Evolutionary conservation across 2,329 filamentous ascomycete genomes (phyloP), one percentile per base, ranked within the genome.

Genomic region (Fusarium sp.): DNA sequence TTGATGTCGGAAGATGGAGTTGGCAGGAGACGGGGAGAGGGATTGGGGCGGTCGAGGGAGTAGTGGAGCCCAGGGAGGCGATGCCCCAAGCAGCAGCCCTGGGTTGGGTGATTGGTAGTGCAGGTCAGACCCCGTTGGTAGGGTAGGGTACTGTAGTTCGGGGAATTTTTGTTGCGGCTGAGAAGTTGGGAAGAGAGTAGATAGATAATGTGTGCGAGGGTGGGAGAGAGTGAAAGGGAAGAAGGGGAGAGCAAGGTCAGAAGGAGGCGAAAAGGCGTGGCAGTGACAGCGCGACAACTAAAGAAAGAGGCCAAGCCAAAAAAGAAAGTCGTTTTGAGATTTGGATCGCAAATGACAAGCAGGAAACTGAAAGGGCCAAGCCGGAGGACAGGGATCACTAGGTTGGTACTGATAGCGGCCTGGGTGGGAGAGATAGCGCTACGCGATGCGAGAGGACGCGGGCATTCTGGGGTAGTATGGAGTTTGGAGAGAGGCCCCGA

Each of bases 351-450:
- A 76, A 75, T 73, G 66, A 73, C 45, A 50, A 50, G 45, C 45
- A 50, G 45, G 23, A 50, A 50, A 27, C 39, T 18, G 43, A 25
- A 48, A 23, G 41, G 20, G 45, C 45, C 67, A 78, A 73, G 67
- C 57, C 43, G n/a, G 62, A 62, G 67, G 66, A 65, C 74, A 77
- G 71, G 68, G 62, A 8, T 45, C 43, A 45, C 20, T 60, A 52
- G 70, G 68, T 75, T 45, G 75, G 68, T 50, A 68, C 65, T 78
- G 77, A 78, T 78, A 78, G 76, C 71, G 73, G 70, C 61, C 63
- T 56, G 66, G 62, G 66, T 63, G 69, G 76, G 63, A 73, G 68
- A 75, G 77, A 78, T 78, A 78, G 76, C 77, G 76, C 72, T 77
- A 77, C 76, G 76, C 70, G 68, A 77, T 68, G 74, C 75, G 70